These are phyloP conservation scores for Monosporascus sp. DNA, from an alignment of 2,329 filamentous ascomycete genomes.

Conservation along the genomic window DNA sequence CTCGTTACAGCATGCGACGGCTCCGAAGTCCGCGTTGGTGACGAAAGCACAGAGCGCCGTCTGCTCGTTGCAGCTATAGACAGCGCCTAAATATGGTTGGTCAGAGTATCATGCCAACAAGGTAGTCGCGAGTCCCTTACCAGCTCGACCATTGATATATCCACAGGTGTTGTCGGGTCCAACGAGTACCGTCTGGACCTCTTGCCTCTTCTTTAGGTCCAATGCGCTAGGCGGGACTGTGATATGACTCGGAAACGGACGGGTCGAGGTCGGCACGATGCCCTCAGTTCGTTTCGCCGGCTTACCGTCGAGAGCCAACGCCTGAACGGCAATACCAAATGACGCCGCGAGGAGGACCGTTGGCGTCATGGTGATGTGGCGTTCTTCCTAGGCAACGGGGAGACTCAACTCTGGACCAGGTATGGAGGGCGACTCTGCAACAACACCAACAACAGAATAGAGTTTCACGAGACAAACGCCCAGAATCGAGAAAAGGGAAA, in stretches of 20 bases:
- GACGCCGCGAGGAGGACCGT: constrained; percentile 21
- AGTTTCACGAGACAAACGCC: neutral
- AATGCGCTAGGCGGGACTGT: constrained; percentile 33
- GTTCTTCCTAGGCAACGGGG: neutral
- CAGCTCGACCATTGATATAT: constrained; percentile 36
- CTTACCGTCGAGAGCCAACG: constrained; percentile 26
- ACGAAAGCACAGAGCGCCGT: constrained; percentile 36
- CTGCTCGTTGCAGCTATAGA: constrained; percentile 32
- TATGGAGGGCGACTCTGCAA: neutral
- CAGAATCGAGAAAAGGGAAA: neutral
- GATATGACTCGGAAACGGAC: constrained; percentile 32
- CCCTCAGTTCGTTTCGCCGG: constrained; percentile 30
- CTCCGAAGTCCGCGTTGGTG: constrained; percentile 28
- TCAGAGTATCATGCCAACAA: neutral
- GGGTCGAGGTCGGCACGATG: constrained; percentile 28
- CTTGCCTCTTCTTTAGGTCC: constrained; percentile 28
- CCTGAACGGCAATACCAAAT: constrained; percentile 30
- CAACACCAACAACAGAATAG: neutral
- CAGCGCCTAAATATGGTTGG: constrained; percentile 25
- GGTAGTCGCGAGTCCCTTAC: constrained; percentile 18
- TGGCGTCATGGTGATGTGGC: constrained; percentile 15
- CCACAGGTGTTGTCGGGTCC: constrained; percentile 48
- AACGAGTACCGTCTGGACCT: constrained; percentile 34
- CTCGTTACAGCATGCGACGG: constrained; percentile 37
- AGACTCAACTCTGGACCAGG: neutral